Percentiles rank a stretch among this genome's conserved stretches.
phyloP scores from a whole-genome alignment of 2,329 filamentous ascomycete genomes.

The Fusarium sulawesiense region DNA sequence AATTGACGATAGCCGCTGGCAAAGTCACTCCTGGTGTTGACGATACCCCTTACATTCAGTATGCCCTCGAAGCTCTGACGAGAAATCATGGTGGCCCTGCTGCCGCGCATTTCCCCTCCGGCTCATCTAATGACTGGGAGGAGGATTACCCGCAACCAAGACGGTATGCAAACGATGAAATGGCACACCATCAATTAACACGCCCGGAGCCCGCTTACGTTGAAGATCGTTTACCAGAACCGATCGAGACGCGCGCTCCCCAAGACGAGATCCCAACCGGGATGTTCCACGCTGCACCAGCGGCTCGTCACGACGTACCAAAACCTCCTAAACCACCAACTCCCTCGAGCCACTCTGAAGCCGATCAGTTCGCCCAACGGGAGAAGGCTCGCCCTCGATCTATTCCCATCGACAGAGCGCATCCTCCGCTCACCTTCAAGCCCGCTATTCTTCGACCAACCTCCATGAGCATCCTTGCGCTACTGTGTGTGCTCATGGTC shows the following conservation, averaged over 20 bases:
- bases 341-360: conserved; percentile 29
- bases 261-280: conserved; percentile 31
- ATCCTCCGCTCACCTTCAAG: conserved; percentile 72
- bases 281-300: conserved; percentile 23
- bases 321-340: conserved; percentile 23
- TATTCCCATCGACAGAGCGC: conserved; percentile 53
- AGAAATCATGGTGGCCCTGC: conserved; percentile 73
- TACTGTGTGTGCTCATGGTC: conserved; percentile 76
- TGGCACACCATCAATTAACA: conserved; percentile 35
- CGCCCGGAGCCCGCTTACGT: conserved; percentile 46
- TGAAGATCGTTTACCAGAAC: conserved; percentile 44
- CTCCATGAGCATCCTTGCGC: conserved; percentile 70
- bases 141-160: conserved; percentile 47
- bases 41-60: conserved; percentile 87
- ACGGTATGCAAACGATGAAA: conserved; percentile 34
- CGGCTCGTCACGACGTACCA: conserved; percentile 31
- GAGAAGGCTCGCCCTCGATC: conserved; percentile 51
- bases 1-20: conserved; percentile 61
- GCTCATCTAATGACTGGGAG: conserved; percentile 48
- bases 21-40: conserved; percentile 81
- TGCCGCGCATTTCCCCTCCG: conserved; percentile 62
- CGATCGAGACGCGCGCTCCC: conserved; percentile 32
- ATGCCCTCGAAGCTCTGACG: conserved; percentile 89
- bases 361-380: conserved; percentile 24
- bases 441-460: conserved; percentile 76